Percentiles rank a stretch among this genome's conserved stretches.
Conservation (phyloP, 2,329 filamentous ascomycete species). For the Ophiosphaerella narmari region DNA sequence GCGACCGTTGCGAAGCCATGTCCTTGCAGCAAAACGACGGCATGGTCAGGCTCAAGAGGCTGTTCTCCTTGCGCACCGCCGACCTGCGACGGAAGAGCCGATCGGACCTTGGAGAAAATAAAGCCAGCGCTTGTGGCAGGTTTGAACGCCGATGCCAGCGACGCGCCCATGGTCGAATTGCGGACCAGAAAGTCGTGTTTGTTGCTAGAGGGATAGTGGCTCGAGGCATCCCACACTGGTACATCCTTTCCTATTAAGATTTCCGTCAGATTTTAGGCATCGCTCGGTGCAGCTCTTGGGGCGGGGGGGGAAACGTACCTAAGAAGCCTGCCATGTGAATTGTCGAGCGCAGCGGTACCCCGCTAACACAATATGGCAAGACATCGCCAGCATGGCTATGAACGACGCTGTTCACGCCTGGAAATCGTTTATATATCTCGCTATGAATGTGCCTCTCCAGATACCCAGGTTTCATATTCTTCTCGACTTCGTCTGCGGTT, state of each 20-base stretch:
- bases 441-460: conserved; percentile 53
- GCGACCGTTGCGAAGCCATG: conserved; percentile 54
- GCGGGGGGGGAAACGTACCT: conserved; percentile 26
- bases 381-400: conserved; percentile 51
- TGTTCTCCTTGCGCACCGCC: conserved; percentile 37
- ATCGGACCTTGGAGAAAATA: conserved; percentile 45
- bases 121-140: conserved; percentile 45
- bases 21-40: conserved; percentile 48
- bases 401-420: conserved; percentile 50
- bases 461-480: conserved; percentile 41
- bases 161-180: conserved; percentile 37
- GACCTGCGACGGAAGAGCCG: conserved; percentile 41
- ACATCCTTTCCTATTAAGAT: conserved; percentile 34
- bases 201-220: conserved; percentile 33
- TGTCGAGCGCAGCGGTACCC: conserved; percentile 44
- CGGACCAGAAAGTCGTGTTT: conserved; percentile 44
- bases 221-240: conserved; percentile 44
- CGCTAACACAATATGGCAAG: conserved; percentile 49
- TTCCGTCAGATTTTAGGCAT: not conserved
- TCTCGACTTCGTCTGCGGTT: conserved; percentile 45
- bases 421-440: conserved; percentile 53
- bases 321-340: conserved; percentile 53
- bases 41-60: conserved; percentile 39
- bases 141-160: conserved; percentile 44
- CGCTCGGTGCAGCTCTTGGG: not conserved